Base-by-base conservation (phyloP, 371 early-diverging fungal genomes). In the Entomophthora muscae region DNA sequence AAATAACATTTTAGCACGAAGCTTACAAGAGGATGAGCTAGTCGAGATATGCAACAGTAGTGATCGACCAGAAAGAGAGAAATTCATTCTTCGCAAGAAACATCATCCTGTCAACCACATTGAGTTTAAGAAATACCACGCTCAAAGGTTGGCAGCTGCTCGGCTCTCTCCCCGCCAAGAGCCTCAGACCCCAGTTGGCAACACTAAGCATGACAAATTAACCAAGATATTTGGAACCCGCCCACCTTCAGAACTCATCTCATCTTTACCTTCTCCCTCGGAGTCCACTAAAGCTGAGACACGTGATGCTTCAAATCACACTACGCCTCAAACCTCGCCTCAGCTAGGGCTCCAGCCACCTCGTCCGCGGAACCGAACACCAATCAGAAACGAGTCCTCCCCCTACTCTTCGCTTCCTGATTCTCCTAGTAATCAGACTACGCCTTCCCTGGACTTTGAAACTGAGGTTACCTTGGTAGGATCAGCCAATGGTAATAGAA, bases 181-280 rank as follows among this genome's bases (percentile, higher is more conserved):
- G 17, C 5, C 5, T 17, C 42, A 42, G 42, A 17, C 42, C 10
- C 27, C 55, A 55, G 27, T 3, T 10, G 52, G 57, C 63, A 66
- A 5, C 67, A 66, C 68, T 59, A 64, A 64, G 68, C 67, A 28
- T 10, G 51, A 21, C 10, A 55, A 55, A 26, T 26, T 55, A 55
- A 55, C 64, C 22, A 66, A 69, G 32, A 89, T 94, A 70, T 91
- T 95, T 70, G 95, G 93, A 32, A 91, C 92, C 70, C 86, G 95
- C 3, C 97, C 97, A 1, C 91, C 93, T 0, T 88, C 89, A 0
- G 93, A 91, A 70, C 74, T 89, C 53, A 93, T 83, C 83, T 64
- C 85, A 94, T 67, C 75, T 96, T 30, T 17, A 42, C 42, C 42
- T 5, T 42, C 17, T 42, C 42, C 17, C 17, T 42, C 42, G n/a